These are phyloP conservation scores for Podaxis sp. DNA, from an alignment of 768 basidiomycete species.

Conservation along the genomic window DNA sequence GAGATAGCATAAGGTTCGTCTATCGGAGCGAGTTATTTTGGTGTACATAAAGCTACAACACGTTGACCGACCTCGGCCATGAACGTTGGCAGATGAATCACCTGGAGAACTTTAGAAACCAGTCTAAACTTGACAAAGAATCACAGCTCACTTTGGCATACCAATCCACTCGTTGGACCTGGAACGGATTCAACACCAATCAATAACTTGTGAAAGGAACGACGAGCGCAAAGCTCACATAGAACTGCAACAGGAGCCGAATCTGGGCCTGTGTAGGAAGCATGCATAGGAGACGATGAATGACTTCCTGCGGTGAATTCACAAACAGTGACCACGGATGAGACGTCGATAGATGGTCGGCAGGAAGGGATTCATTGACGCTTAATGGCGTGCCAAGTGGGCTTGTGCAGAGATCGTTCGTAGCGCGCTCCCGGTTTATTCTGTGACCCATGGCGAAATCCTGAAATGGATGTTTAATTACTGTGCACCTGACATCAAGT, in stretches of 20 bases:
- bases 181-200: background rate
- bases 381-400: background rate
- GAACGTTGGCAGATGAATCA: constrained; percentile 22
- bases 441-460: constrained; percentile 12
- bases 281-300: constrained; percentile 14
- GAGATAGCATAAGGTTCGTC: constrained; percentile 3
- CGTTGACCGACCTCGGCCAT: constrained; percentile 13
- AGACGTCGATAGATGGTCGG: constrained; percentile 7
- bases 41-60: background rate
- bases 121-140: background rate
- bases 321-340: constrained; percentile 20
- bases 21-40: background rate
- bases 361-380: background rate
- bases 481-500: constrained; percentile 1
- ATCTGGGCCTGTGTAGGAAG: constrained; percentile 16
- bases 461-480: background rate
- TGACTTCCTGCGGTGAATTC: constrained; percentile 17
- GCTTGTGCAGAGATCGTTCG: background rate
- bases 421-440: background rate
- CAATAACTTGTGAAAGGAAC: background rate
- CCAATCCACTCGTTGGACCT: constrained; percentile 12
- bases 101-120: constrained; percentile 8
- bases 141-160: constrained; percentile 9
- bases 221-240: constrained; percentile 11
- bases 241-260: constrained; percentile 17